These are phyloP conservation scores for Skeletonema potamos DNA, from an alignment of 108 stramenopile species.

Conservation along the genomic window DNA sequence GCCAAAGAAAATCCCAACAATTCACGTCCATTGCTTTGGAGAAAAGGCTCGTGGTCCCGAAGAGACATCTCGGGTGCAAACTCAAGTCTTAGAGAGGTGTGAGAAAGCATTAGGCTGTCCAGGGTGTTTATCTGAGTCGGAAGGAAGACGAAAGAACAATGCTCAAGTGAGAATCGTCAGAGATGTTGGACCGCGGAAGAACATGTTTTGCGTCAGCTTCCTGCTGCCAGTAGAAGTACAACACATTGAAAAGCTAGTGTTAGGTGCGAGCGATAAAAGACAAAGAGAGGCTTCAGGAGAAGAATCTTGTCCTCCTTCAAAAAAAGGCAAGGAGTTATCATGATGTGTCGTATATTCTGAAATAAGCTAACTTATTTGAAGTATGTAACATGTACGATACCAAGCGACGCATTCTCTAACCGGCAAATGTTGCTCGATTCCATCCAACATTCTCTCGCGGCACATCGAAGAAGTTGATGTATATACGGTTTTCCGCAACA, in stretches of 20 bases:
- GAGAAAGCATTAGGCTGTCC: slow-evolving; percentile 68
- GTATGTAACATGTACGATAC: too few species aligned
- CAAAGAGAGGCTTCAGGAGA: not conserved
- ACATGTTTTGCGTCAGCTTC: slow-evolving; percentile 87
- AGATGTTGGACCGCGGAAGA: slow-evolving; percentile 84
- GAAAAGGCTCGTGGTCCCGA: slow-evolving; percentile 47
- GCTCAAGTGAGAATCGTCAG: slow-evolving; percentile 60
- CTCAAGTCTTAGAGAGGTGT: slow-evolving; percentile 56
- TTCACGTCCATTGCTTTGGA: slow-evolving; percentile 87
- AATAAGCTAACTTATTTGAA: not conserved
- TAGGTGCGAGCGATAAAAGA: not conserved
- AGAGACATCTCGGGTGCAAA: slow-evolving; percentile 39
- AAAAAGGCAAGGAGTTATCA: not conserved
- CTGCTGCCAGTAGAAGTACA: slow-evolving; percentile 55
- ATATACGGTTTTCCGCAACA: slow-evolving; percentile 61
- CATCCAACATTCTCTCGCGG: slow-evolving; percentile 81
- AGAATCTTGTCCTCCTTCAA: not conserved
- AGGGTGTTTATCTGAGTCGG: slow-evolving; percentile 28
- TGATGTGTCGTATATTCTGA: not conserved
- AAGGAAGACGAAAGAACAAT: slow-evolving; percentile 12
- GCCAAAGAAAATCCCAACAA: slow-evolving; percentile 39
- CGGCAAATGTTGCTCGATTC: slow-evolving; percentile 79
- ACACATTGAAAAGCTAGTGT: slow-evolving; percentile 20
- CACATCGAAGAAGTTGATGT: slow-evolving; percentile 88
- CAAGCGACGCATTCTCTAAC: slow-evolving; percentile 28